Base-by-base conservation (phyloP, 1,284 basidiomycete species). In the Coriolopsis trogii region DNA sequence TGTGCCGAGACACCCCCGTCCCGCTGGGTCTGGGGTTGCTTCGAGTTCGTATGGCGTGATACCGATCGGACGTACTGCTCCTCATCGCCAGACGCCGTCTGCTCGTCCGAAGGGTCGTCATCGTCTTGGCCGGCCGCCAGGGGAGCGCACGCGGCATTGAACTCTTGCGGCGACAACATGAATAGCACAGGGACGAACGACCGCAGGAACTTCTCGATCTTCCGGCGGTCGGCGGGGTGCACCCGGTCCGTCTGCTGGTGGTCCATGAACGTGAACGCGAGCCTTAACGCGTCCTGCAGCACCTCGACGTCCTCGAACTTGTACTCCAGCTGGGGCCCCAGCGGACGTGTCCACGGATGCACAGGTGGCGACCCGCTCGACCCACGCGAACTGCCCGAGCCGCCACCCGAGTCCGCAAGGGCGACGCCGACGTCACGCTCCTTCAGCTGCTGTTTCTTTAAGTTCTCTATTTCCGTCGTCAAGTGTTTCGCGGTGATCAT, bases 181-280 rank as follows among this genome's bases (percentile, higher is more conserved):
- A 89, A 93, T 33, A 98, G 77, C 34, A 86, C 72, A 2, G 94
- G 93, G 40, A 98, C 78, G 69, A 99, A 95, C 16, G 84, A 75
- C 26, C 91, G 84, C 41, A 99, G 74, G 73, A 96, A 95, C 39
- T 80, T 78, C 69, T 98, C 95, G 48, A 98, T 86, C 41, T 82
- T 79, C 49, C 91, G 84, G 42, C 93, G 84, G 71, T 98, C 96
- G 48, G 79, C 76, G 6, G 80, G 72, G 56, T 85, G 87, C 67
- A 94, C 91, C 51, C 85, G 81, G 12, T 80, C 81, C 59, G 84
- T 84, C 42, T n/a, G n/a, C n/a, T 88, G 87, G 61, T 91, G 91
- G 64, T 98, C 95, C 60, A 98, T 79, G 76, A 92, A 98, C 34
- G 88, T 86, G 67, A 93, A 89, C 50, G 95, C 82, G 67, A 99